phyloP scores from a whole-genome alignment of 2,329 filamentous ascomycete genomes.

The Falciphora oryzae region DNA sequence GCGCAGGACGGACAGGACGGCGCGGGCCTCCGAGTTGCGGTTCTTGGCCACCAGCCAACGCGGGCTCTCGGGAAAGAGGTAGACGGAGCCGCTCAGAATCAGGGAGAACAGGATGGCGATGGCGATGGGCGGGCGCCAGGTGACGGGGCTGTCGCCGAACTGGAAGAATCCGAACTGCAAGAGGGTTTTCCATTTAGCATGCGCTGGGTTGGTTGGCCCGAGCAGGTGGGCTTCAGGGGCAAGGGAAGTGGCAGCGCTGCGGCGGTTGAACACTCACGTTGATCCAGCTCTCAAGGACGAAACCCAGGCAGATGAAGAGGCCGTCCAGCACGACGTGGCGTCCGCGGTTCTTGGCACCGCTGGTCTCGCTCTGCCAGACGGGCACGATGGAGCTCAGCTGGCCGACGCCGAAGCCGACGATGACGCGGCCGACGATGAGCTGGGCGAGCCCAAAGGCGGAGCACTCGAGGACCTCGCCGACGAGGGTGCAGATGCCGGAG shows the following conservation, averaged over 20 bases:
- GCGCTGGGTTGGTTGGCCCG: no score
- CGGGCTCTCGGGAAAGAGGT: conserved; percentile 34
- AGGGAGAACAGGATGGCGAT: conserved; percentile 27
- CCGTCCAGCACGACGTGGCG: conserved; percentile 20
- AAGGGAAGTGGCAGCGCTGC: conserved; percentile 3
- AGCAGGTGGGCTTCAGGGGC: no score
- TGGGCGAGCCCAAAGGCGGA: conserved; percentile 40
- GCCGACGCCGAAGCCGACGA: conserved; percentile 42
- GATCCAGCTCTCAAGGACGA: conserved; percentile 15
- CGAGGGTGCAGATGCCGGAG: conserved; percentile 41
- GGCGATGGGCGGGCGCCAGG: conserved; percentile 28
- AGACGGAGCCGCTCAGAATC: conserved; percentile 28
- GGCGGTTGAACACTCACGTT: conserved; percentile 8
- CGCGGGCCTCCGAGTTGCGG: conserved; percentile 14
- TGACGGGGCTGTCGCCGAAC: conserved; percentile 11
- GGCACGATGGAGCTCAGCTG: conserved; percentile 41
- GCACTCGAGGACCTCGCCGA: conserved; percentile 42
- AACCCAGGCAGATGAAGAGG: conserved; percentile 15
- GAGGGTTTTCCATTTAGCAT: background rate
- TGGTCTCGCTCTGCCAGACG: conserved; percentile 21
- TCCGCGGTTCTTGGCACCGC: conserved; percentile 17
- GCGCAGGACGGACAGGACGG: conserved; percentile 28
- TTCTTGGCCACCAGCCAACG: conserved; percentile 25
- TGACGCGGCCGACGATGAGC: conserved; percentile 43
- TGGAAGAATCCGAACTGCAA: conserved; percentile 12